Conservation (phyloP, 2,329 filamentous ascomycete species). For the Clarireedia sp. region DNA sequence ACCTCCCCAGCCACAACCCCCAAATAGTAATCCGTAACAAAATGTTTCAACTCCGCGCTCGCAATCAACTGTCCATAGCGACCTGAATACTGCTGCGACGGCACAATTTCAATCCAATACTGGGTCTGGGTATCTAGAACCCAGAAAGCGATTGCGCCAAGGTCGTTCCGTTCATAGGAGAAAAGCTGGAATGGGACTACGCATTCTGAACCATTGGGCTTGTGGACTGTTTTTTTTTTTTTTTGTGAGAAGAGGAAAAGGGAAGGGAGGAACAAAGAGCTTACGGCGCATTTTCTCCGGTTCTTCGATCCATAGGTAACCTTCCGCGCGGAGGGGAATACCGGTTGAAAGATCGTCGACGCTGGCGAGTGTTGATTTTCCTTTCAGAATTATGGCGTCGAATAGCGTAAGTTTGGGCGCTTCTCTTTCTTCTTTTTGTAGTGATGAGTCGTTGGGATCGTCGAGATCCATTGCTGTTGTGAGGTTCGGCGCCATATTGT, state of each 20-base stretch:
- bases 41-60: constrained; percentile 8
- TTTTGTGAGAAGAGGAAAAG: not conserved
- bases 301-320: constrained; percentile 6
- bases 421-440: not conserved
- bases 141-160: constrained; percentile 3
- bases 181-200: not conserved
- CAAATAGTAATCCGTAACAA: constrained; percentile 8
- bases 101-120: constrained; percentile 1
- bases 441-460: not conserved
- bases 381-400: constrained; percentile 3
- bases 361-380: not conserved
- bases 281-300: constrained; percentile 3
- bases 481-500: not conserved
- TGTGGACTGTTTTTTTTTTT: not conserved
- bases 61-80: constrained; percentile 1
- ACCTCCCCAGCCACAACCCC: not conserved
- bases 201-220: constrained; percentile 4
- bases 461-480: not conserved
- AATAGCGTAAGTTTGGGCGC: constrained; percentile 1
- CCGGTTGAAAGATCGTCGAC: not conserved
- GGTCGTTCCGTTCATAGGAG: constrained; percentile 6
- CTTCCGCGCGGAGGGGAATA: not conserved
- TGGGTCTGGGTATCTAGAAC: constrained; percentile 4
- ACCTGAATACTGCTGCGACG: constrained; percentile 5
- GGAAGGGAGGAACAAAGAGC: not conserved